A percentile compares a stretch with the other conserved stretches of the same genome.
Evolutionary conservation across 768 basidiomycete species (phyloP).

Genomic region (Tricholoma matsutake): DNA sequence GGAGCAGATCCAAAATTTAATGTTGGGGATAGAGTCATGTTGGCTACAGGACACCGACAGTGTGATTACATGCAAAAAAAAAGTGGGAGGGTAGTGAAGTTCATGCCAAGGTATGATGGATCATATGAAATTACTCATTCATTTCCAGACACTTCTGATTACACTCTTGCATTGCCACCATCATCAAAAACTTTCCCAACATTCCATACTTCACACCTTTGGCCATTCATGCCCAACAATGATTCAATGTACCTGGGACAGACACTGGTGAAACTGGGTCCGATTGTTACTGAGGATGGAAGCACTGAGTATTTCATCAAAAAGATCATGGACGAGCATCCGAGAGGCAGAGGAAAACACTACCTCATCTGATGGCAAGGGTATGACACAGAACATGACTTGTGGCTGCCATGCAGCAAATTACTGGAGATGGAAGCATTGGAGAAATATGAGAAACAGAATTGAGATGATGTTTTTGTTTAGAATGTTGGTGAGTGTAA

Average conservation of each 20-base stretch:
- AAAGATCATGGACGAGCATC: not conserved
- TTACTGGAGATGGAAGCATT: too few species aligned
- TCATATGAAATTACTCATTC: not conserved
- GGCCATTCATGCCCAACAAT: not conserved
- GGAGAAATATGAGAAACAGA: not conserved
- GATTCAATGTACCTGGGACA: not conserved
- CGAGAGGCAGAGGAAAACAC: not conserved
- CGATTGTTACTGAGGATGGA: not conserved
- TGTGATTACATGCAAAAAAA: not conserved
- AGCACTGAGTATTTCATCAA: not conserved
- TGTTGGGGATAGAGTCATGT: too few species aligned
- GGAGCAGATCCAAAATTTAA: not conserved
- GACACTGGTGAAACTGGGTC: not conserved
- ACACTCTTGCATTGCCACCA: not conserved
- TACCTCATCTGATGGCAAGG: not conserved
- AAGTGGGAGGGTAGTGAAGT: not conserved
- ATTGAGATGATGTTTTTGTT: too few species aligned
- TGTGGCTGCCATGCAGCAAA: not conserved
- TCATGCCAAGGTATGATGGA: not conserved
- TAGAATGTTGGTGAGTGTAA: too few species aligned
- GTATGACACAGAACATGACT: not conserved
- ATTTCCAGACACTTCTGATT: not conserved
- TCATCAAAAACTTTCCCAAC: not conserved
- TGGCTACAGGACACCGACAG: not conserved
- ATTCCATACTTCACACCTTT: not conserved